Evolutionary conservation across 768 basidiomycete species (phyloP).

Genomic region (Tephrocybe sp.): DNA sequence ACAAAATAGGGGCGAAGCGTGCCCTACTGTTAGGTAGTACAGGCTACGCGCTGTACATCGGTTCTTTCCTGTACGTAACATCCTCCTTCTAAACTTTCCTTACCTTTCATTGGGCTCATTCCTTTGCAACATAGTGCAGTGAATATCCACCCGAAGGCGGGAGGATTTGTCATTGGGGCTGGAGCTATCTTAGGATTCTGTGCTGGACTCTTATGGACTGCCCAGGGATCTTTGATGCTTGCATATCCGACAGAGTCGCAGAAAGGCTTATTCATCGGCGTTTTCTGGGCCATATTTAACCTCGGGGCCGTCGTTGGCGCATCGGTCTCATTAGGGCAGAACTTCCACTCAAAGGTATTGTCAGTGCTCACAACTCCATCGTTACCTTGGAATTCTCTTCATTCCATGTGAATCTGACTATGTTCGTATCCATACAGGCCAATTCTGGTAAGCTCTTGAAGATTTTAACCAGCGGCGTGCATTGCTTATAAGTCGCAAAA

Average conservation of each 20-base stretch:
- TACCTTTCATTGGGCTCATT: neutral
- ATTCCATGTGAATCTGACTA: conserved; percentile 1
- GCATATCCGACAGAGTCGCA: conserved; percentile 78
- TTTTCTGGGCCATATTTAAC: conserved; percentile 87
- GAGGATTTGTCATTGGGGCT: conserved; percentile 64
- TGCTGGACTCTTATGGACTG: conserved; percentile 74
- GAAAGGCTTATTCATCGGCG: conserved; percentile 73
- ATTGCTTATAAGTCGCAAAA: neutral
- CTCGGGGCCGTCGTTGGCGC: conserved; percentile 78
- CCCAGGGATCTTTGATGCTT: conserved; percentile 83
- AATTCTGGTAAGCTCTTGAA: conserved; percentile 34
- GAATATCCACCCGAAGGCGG: conserved; percentile 64
- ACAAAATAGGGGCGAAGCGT: conserved; percentile 71
- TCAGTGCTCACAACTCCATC: conserved; percentile 15
- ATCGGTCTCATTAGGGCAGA: conserved; percentile 69
- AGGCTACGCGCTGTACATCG: conserved; percentile 78
- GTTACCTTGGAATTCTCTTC: neutral
- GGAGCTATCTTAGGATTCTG: conserved; percentile 75
- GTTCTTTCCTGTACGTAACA: conserved; percentile 60
- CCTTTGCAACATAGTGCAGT: conserved; percentile 43
- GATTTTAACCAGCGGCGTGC: neutral
- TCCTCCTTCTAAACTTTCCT: neutral
- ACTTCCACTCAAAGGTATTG: conserved; percentile 59
- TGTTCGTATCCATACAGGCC: conserved; percentile 21
- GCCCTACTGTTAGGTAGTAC: conserved; percentile 72